Conservation (phyloP, 1,284 basidiomycete genomes). For the Marasmius oreades region DNA sequence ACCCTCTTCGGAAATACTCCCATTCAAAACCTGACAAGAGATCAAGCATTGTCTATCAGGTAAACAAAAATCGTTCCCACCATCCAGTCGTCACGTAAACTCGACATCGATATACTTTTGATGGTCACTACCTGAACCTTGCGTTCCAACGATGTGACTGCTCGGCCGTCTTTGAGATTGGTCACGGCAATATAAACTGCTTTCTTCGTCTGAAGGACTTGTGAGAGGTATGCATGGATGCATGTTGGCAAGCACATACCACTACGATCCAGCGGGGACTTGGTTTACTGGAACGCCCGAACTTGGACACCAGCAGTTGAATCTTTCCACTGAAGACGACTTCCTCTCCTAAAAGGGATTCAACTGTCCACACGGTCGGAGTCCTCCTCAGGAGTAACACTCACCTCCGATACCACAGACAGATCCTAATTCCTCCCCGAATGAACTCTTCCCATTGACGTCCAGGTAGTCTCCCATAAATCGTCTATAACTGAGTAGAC, state of each 20-base stretch:
- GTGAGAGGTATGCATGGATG: constrained; percentile 2
- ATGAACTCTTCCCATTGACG: constrained; percentile 76
- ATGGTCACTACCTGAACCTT: constrained; percentile 90
- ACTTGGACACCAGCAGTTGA: constrained; percentile 85
- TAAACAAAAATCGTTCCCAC: constrained; percentile 39
- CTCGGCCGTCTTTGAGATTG: constrained; percentile 62
- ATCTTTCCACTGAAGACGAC: constrained; percentile 86
- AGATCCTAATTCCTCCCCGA: constrained; percentile 77
- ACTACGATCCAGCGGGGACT: constrained; percentile 90
- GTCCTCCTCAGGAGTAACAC: constrained; percentile 24
- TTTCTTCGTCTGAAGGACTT: constrained; percentile 72
- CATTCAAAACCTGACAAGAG: constrained; percentile 61
- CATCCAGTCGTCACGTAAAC: constrained; percentile 93
- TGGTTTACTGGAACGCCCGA: constrained; percentile 87
- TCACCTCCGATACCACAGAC: constrained; percentile 75
- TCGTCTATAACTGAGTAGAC: constrained; percentile 89
- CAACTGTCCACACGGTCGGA: constrained; percentile 5
- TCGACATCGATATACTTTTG: constrained; percentile 82
- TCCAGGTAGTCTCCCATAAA: constrained; percentile 98
- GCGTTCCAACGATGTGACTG: constrained; percentile 70
- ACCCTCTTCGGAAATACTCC: constrained; percentile 83
- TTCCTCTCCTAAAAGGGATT: constrained; percentile 50
- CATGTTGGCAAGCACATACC: constrained; percentile 43
- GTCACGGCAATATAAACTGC: constrained; percentile 84
- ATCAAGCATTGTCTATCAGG: constrained; percentile 2